Evolutionary conservation across 75 land plant species (phyloP).

Genomic region (Cunninghamia lanceolata): DNA sequence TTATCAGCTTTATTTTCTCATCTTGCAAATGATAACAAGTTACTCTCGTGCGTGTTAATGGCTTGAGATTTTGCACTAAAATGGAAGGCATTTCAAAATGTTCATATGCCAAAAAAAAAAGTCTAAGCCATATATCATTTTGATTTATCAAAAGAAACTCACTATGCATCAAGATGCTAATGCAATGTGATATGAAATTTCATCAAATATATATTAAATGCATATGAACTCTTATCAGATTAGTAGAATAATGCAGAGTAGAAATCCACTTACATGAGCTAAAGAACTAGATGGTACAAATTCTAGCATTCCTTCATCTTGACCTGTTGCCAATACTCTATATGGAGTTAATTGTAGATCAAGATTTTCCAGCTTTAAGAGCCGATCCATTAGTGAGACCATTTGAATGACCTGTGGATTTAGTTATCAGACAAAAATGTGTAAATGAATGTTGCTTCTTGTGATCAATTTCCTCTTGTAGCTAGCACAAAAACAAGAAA

Average conservation of each 20-base stretch:
- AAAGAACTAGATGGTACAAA: conserved; percentile 93
- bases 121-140: not conserved
- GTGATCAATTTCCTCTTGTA: not conserved
- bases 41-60: not conserved
- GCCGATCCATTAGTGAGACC: conserved; percentile 95
- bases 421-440: not conserved
- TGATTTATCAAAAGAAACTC: not conserved
- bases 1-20: conserved; percentile 4
- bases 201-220: not conserved
- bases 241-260: not conserved
- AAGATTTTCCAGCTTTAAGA: conserved; percentile 94
- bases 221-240: not conserved
- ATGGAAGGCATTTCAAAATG: not conserved
- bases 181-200: not conserved
- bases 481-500: not conserved
- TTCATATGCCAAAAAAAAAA: not conserved
- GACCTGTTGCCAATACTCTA: conserved; percentile 92
- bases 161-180: not conserved
- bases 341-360: conserved; percentile 97
- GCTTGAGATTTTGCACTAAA: not conserved
- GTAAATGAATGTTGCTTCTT: not conserved
- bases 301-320: conserved; percentile 98
- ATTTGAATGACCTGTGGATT: conserved; percentile 84
- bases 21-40: not conserved
- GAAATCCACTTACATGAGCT: conserved; percentile 60